Evolutionary conservation across 2,329 filamentous ascomycete species (phyloP), one percentile per base, ranked within the genome.

Genomic region (Neophaeococcomyces aloes): DNA sequence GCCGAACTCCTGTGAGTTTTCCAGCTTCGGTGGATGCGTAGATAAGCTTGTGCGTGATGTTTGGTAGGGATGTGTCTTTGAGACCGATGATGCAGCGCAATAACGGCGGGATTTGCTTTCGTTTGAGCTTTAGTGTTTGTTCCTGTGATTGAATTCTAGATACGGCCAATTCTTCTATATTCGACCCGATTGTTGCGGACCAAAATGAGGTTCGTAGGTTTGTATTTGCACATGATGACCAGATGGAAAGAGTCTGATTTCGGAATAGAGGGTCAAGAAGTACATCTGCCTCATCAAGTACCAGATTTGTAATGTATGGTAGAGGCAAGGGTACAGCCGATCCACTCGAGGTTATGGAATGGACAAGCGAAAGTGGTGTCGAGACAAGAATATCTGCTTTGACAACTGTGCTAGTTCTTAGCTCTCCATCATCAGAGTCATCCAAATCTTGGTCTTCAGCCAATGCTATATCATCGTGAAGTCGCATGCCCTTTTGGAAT

Each of bases 111-210:
- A 57, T 10, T 54, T 50, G 30, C 32, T 61, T 54, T n/a, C 49
- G 44, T 29, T 56, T 51, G 52, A 59, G 3, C 15, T 53, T 53
- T 57, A 71, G 64, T 29, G 49, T 59, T 32, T 63, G 59, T 39
- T 63, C 71, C 29, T 79, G 72, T 7, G 70, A 65, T 30, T 71
- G 66, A 39, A 91, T 74, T 11, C 80, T 81, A n/a, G 77, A 75
- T 5, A 75, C 75, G 36, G 86, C 76, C 6, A 95, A 69, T 15
- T 79, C 71, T 65, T 98, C 91, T 32, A 96, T 84, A 54, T 82
- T 91, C 13, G 89, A 94, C 3, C 85, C 86, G 81, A 98, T 95
- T 0, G 91, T 98, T 11, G 91, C 91, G 11, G 91, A 96, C 87
- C 89, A 98, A 48, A 94, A 79, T 7, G 83, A 86, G 3, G 86